phyloP scores from a whole-genome alignment of 371 early-diverging fungal genomes.

The Dichotomocladium elegans region DNA sequence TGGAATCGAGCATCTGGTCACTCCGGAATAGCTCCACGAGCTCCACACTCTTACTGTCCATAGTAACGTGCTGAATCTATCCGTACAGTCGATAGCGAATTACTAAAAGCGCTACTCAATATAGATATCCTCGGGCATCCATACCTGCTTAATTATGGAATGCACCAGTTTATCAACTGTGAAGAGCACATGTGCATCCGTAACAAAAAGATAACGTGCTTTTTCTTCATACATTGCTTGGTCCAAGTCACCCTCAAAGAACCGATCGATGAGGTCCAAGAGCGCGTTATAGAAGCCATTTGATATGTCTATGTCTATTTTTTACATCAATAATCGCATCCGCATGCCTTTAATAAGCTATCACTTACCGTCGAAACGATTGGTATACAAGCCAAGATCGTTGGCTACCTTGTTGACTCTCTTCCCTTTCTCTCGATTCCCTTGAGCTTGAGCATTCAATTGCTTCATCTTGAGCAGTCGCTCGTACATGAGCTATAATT shows the following conservation, averaged over 20 bases:
- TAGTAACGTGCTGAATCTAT: constrained; percentile 39
- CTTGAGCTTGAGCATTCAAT: constrained; percentile 57
- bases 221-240: constrained; percentile 88
- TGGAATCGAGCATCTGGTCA: constrained; percentile 19
- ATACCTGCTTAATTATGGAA: constrained; percentile 77
- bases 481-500: constrained; percentile 68
- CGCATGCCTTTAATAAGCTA: neutral
- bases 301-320: constrained; percentile 44
- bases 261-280: constrained; percentile 70
- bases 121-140: too few relatives aligned
- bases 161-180: constrained; percentile 86
- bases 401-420: constrained; percentile 73
- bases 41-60: constrained; percentile 42
- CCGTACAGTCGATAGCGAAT: neutral
- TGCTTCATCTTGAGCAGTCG: constrained; percentile 78
- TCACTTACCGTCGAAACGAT: constrained; percentile 45
- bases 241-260: constrained; percentile 85
- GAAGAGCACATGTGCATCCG: constrained; percentile 81
- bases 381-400: constrained; percentile 74
- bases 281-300: constrained; percentile 74
- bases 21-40: constrained; percentile 30
- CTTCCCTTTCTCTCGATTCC: constrained; percentile 54
- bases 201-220: constrained; percentile 80
- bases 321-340: neutral
- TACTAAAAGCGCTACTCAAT: too few relatives aligned